phyloP scores from a whole-genome alignment of 1,139 yeast genomes.

The Eremothecium cymbalariae region DNA sequence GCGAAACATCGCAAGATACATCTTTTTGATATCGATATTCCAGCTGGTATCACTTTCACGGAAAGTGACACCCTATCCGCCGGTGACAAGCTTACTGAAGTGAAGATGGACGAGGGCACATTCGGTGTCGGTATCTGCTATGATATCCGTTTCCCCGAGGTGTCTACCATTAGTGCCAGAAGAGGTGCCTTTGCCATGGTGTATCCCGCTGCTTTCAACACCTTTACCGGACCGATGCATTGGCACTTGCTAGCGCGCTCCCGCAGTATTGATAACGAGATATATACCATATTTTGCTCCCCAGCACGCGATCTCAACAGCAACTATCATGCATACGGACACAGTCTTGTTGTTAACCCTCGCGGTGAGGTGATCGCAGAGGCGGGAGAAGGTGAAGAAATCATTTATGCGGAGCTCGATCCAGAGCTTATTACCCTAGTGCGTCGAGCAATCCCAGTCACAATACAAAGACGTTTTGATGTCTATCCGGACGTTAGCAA shows the following conservation, averaged over 20 bases:
- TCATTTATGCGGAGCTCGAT: slow-evolving; percentile 71
- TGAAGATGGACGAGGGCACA: slow-evolving; percentile 62
- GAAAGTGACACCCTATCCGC: slow-evolving; percentile 70
- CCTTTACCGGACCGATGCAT: slow-evolving; percentile 91
- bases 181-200: slow-evolving; percentile 76
- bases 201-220: slow-evolving; percentile 93
- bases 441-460: slow-evolving; percentile 70
- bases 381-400: slow-evolving; percentile 80
- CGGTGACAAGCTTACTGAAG: slow-evolving; percentile 73
- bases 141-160: slow-evolving; percentile 86
- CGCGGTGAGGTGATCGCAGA: slow-evolving; percentile 71
- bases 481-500: slow-evolving; percentile 62
- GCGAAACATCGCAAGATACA: slow-evolving; percentile 88
- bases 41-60: slow-evolving; percentile 77
- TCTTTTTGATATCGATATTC: slow-evolving; percentile 84
- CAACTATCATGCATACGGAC: slow-evolving; percentile 88
- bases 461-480: slow-evolving; percentile 75
- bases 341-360: slow-evolving; percentile 81
- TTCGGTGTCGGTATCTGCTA: slow-evolving; percentile 89
- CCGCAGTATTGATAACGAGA: slow-evolving; percentile 84
- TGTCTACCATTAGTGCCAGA: slow-evolving; percentile 75
- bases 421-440: slow-evolving; percentile 52
- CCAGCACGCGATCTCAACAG: slow-evolving; percentile 70
- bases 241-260: slow-evolving; percentile 85
- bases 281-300: slow-evolving; percentile 71